Base-by-base conservation (phyloP, 2,329 filamentous ascomycete species). In the Ophiostoma populinum region DNA sequence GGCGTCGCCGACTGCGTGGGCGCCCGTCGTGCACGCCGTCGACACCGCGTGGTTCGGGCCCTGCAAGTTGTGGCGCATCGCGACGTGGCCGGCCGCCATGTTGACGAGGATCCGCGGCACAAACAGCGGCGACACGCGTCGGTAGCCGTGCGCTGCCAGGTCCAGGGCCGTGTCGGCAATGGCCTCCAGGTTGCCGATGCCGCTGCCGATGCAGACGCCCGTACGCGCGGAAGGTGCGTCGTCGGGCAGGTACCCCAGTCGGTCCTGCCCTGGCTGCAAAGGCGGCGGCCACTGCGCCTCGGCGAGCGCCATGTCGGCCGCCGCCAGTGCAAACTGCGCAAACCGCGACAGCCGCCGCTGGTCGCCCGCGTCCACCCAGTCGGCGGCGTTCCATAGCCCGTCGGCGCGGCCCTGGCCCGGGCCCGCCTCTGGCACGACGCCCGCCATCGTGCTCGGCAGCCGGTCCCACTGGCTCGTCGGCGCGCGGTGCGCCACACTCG, bases 1-100 rank as follows among this genome's bases (percentile, higher is more conserved):
- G 6, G 90, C 90, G 53, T 98, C 90, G 13, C 87, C 90, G 33
- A 98, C 76, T 2, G 86, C 85, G 57, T 98, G 90, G 1, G 87
- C 82, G 9, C 90, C 90, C 0, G 90, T 98, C 1, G 90, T 95
- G 53, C 90, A 98, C 39, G 90, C 90, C 10, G 90, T 98, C 0
- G 87, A 92, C 25, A 73, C 83, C 2, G 87, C 73, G 55, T 94
- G 90, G 50, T 93, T 94, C 5, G 90, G 90, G 0, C 90, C 90
- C 54, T 80, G 61, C 49, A 98, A 80, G 13, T 83, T 81, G 56
- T 90, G 75, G 46, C 75, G 80, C 75, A 98, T 95, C 18, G 87
- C 87, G 24, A 95, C 75, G 51, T 95, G 87, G 1, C 90, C 90
- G 8, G 90, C 90, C 1, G 82, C 90, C 45, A 98, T 70, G 52